A percentile compares a stretch with the other conserved stretches of the same genome.
phyloP scores from a whole-genome alignment of 371 early-diverging fungal genomes.

The Apophysomyces elegans region DNA sequence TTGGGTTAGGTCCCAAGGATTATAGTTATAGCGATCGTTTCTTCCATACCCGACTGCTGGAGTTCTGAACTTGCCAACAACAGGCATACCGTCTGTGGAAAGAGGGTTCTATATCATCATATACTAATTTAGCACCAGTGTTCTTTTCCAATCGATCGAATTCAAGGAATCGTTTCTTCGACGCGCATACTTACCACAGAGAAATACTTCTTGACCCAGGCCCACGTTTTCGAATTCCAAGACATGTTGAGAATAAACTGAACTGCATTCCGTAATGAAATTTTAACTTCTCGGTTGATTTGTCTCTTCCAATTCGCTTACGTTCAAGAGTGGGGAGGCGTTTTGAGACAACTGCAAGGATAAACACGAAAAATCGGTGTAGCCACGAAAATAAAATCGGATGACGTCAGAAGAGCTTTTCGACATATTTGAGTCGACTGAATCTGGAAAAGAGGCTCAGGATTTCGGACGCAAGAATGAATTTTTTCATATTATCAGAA shows the following conservation, averaged over 20 bases:
- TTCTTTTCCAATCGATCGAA: too few species aligned
- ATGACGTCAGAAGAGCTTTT: too few species aligned
- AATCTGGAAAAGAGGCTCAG: too few species aligned
- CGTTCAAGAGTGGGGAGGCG: conserved; percentile 10
- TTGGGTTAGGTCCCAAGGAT: background rate
- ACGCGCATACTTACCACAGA: conserved; percentile 42
- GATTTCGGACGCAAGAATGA: too few species aligned
- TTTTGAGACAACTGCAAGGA: background rate
- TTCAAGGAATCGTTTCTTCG: background rate
- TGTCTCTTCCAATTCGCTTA: background rate
- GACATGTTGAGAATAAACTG: conserved; percentile 32
- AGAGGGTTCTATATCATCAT: conserved; percentile 55
- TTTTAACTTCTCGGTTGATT: background rate
- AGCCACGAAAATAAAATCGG: too few species aligned
- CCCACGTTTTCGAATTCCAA: conserved; percentile 55
- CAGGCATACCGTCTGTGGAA: conserved; percentile 65
- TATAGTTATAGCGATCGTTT: background rate
- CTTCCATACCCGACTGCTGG: conserved; percentile 58
- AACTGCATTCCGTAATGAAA: background rate
- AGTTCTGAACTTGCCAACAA: conserved; percentile 62
- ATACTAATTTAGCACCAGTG: too few species aligned
- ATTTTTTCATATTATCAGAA: too few species aligned
- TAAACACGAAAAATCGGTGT: background rate
- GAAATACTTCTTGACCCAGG: conserved; percentile 54
- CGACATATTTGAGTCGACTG: too few species aligned